Conservation (phyloP, 129 eudicot species). For the Daucus carota region DNA sequence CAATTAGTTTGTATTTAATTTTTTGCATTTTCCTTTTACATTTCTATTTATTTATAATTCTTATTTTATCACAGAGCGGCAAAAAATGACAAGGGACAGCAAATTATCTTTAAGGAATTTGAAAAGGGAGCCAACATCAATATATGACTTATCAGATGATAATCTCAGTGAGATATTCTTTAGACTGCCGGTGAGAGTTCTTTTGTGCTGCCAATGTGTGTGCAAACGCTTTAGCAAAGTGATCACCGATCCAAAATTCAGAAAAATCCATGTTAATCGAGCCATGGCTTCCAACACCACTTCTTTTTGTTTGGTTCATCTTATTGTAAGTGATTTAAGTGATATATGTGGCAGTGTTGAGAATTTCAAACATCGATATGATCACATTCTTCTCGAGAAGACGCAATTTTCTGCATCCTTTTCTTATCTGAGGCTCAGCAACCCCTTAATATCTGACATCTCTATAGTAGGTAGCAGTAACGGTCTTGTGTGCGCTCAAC, state of each 20-base stretch:
- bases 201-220: conserved; percentile 2
- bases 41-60: not conserved
- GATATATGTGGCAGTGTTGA: not conserved
- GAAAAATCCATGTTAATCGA: not conserved
- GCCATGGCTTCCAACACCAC: not conserved
- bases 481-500: not conserved
- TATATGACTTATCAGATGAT: not conserved
- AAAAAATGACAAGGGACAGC: not conserved
- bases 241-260: not conserved
- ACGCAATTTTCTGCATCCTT: not conserved
- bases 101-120: not conserved
- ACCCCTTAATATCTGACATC: too few species aligned
- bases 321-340: not conserved
- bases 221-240: not conserved
- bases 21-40: too few species aligned
- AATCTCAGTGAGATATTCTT: not conserved
- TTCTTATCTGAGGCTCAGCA: not conserved
- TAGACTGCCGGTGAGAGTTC: not conserved
- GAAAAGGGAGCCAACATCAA: not conserved
- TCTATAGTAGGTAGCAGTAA: not conserved
- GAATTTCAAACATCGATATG: not conserved
- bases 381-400: conserved; percentile 2
- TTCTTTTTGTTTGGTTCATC: not conserved
- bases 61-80: not conserved
- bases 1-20: too few species aligned